phyloP scores from a whole-genome alignment of 2,329 filamentous ascomycete species.

The Neoscytalidium dimidiatum region DNA sequence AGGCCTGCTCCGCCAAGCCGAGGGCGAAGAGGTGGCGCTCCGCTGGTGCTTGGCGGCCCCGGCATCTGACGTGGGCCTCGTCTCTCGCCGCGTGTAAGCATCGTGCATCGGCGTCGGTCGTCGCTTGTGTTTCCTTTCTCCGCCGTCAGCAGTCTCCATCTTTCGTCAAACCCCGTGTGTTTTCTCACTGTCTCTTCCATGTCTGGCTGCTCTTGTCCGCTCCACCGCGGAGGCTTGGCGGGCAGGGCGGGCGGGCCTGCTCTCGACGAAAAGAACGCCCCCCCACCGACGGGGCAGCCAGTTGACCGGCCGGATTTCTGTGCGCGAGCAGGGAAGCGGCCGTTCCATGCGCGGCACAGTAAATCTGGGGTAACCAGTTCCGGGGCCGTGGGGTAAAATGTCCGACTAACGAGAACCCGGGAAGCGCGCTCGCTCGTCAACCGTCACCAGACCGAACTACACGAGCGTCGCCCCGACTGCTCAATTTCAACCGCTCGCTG shows the following conservation, averaged over 20 bases:
- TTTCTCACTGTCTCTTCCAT: not conserved
- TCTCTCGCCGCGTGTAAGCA: not conserved
- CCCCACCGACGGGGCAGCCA: not conserved
- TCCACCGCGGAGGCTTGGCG: not conserved
- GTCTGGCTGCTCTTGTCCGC: not conserved
- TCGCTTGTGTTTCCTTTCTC: not conserved
- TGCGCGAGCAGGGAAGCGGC: slow-evolving; percentile 1
- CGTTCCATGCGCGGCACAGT: slow-evolving; percentile 17
- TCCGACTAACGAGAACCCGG: slow-evolving; percentile 4
- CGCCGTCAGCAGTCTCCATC: not conserved
- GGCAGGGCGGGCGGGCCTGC: too few species aligned
- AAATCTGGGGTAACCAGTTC: slow-evolving; percentile 18
- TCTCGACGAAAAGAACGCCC: too few species aligned
- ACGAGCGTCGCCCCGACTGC: too few species aligned
- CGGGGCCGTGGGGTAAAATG: slow-evolving; percentile 17
- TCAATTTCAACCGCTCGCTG: not conserved
- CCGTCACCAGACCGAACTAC: too few species aligned
- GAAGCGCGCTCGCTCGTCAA: not conserved
- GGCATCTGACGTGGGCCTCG: not conserved
- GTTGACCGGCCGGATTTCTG: not conserved
- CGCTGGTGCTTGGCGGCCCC: slow-evolving; percentile 4
- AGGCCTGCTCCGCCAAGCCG: not conserved
- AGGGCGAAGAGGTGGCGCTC: not conserved
- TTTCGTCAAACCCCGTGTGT: not conserved
- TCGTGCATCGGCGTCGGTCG: not conserved